These are phyloP conservation scores for Dactylonectria macrodidyma DNA, from an alignment of 2,329 filamentous ascomycete genomes.

Conservation along the genomic window DNA sequence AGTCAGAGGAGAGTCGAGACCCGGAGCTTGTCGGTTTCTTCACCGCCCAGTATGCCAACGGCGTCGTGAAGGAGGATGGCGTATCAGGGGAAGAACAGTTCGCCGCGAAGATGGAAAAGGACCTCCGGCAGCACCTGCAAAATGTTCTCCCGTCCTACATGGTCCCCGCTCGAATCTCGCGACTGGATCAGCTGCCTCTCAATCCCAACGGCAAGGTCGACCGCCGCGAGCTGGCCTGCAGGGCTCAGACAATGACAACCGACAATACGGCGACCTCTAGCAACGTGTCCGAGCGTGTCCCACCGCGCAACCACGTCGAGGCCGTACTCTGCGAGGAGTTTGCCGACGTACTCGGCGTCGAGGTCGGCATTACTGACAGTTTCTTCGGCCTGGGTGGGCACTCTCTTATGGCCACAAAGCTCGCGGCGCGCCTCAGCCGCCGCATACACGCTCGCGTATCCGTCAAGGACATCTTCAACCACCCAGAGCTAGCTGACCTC, in stretches of 20 bases:
- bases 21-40: too few species aligned
- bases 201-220: conserved; percentile 47
- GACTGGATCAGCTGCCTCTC: conserved; percentile 9
- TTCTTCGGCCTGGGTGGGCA: background rate
- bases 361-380: background rate
- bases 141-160: too few species aligned
- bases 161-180: too few species aligned
- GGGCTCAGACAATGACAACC: background rate
- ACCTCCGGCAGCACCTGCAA: too few species aligned
- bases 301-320: too few species aligned
- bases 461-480: conserved; percentile 60
- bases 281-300: too few species aligned
- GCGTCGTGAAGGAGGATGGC: too few species aligned
- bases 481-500: background rate
- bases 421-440: conserved; percentile 10
- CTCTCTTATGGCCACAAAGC: conserved; percentile 24
- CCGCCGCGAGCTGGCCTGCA: conserved; percentile 7
- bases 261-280: too few species aligned
- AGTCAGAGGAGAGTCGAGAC: too few species aligned
- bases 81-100: too few species aligned
- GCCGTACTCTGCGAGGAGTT: background rate
- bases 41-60: too few species aligned
- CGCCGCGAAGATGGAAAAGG: too few species aligned
- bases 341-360: background rate
- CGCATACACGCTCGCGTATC: conserved; percentile 13